These are phyloP conservation scores for Lachancea waltii DNA, from an alignment of 805 yeast species.

Conservation along the genomic window DNA sequence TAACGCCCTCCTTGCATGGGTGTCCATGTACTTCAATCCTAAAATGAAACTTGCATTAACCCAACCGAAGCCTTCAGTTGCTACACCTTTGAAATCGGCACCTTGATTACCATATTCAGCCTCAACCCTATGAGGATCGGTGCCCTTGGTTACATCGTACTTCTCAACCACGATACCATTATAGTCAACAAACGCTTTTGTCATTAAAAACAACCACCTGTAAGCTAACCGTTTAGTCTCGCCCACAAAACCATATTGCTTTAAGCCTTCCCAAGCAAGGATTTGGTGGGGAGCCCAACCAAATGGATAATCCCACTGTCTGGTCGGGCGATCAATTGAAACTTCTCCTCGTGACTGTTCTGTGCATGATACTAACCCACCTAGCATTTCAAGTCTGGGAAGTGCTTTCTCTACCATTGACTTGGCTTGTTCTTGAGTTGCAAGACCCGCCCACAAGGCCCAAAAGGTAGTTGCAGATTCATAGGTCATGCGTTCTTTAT, in stretches of 20 bases:
- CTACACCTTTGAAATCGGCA: conserved; percentile 83
- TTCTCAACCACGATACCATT: conserved; percentile 95
- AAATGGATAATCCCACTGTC: conserved; percentile 97
- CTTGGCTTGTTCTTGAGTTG: conserved; percentile 63
- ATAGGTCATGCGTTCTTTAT: conserved; percentile 49
- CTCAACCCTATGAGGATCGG: conserved; percentile 83
- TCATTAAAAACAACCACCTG: conserved; percentile 87
- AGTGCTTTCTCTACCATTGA: conserved; percentile 51
- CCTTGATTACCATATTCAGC: conserved; percentile 99
- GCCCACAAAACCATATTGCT: conserved; percentile 59
- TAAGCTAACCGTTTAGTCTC: conserved; percentile 67
- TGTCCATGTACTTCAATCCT: conserved; percentile 62
- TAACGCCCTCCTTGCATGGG: conserved; percentile 64
- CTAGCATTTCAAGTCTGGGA: conserved; percentile 69
- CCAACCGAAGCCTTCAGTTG: conserved; percentile 98
- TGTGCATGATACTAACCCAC: conserved; percentile 87
- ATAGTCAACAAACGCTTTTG: conserved; percentile 82
- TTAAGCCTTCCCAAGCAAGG: conserved; percentile 83
- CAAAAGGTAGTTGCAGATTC: conserved; percentile 88
- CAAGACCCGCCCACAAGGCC: conserved; percentile 81
- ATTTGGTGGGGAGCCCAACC: conserved; percentile 99
- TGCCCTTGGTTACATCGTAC: conserved; percentile 78
- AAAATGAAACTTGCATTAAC: conserved; percentile 80
- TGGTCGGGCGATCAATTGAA: conserved; percentile 64
- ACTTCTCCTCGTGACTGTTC: conserved; percentile 64